Conservation (phyloP, 345 rosid genomes). For the Brassica nigra region DNA sequence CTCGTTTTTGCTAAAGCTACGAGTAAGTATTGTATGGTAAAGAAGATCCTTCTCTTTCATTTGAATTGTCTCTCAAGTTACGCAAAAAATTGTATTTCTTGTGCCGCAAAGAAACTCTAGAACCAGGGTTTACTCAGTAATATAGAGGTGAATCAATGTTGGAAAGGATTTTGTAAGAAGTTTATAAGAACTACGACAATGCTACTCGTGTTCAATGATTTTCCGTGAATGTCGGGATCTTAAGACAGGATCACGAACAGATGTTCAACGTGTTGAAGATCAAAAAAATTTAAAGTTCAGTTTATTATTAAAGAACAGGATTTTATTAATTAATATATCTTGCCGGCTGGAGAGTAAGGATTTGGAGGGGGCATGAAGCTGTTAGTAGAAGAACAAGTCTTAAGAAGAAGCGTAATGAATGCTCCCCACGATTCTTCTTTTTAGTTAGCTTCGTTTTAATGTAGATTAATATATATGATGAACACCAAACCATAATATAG, state of each 20-base stretch:
- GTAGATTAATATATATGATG: not conserved
- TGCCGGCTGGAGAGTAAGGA: conserved; percentile 41
- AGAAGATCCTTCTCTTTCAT: conserved; percentile 40
- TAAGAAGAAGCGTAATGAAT: conserved; percentile 13
- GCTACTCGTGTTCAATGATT: conserved; percentile 19
- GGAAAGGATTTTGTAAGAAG: not conserved
- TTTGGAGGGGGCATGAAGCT: conserved; percentile 24
- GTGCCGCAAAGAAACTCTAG: conserved; percentile 6
- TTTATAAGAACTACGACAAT: conserved; percentile 16
- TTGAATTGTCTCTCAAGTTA: not conserved
- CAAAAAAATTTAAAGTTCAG: not conserved
- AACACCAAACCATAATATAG: conserved; percentile 2
- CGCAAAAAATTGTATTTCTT: conserved; percentile 9
- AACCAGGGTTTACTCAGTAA: not conserved
- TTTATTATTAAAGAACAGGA: conserved; percentile 15
- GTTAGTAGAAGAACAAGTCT: conserved; percentile 37
- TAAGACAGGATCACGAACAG: conserved; percentile 6
- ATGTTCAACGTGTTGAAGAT: conserved; percentile 22
- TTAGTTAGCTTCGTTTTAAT: conserved; percentile 25
- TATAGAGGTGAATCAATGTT: conserved; percentile 7
- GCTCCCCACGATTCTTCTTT: conserved; percentile 40
- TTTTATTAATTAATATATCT: not conserved
- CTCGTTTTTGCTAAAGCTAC: conserved; percentile 74
- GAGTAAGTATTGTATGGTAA: conserved; percentile 55
- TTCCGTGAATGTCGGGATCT: conserved; percentile 8